Conservation (phyloP, 2,329 filamentous ascomycete species). For the Shiraia sp. region DNA sequence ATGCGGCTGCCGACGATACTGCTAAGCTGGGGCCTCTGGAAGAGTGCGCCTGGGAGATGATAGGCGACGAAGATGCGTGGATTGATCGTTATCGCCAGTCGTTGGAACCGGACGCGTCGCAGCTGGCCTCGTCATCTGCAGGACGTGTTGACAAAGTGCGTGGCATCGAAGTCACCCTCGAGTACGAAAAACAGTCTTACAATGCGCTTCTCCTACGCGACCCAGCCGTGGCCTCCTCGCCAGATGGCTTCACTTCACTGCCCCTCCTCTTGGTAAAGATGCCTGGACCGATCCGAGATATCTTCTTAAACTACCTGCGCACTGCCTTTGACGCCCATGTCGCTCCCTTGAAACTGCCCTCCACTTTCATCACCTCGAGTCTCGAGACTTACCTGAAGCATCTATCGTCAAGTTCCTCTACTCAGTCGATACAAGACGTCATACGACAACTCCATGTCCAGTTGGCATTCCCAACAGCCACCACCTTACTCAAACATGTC, state of each 20-base stretch:
- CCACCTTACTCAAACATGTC: constrained; percentile 45
- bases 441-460: constrained; percentile 42
- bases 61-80: constrained; percentile 49
- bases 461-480: constrained; percentile 36
- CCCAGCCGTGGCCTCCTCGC: constrained; percentile 31
- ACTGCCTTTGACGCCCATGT: constrained; percentile 56
- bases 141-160: constrained; percentile 31
- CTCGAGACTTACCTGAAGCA: constrained; percentile 63
- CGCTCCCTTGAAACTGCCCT: constrained; percentile 49
- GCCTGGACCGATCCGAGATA: constrained; percentile 54
- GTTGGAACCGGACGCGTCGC: constrained; percentile 38
- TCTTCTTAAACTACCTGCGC: constrained; percentile 54
- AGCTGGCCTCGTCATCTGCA: constrained; percentile 11
- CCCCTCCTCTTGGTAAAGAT: constrained; percentile 57
- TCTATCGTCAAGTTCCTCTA: constrained; percentile 49
- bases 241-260: constrained; percentile 50
- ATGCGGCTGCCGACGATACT: constrained; percentile 42
- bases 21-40: constrained; percentile 53
- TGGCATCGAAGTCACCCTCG: constrained; percentile 54
- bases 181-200: constrained; percentile 55
- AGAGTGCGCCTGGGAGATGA: constrained; percentile 51
- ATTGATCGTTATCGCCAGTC: constrained; percentile 42
- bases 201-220: constrained; percentile 55
- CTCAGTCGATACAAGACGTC: constrained; percentile 34
- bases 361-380: constrained; percentile 49